A percentile compares a stretch with the other conserved stretches of the same genome.
Evolutionary conservation across 1,284 basidiomycete genomes (phyloP).

Genomic region (Sporisorium graminicola): DNA sequence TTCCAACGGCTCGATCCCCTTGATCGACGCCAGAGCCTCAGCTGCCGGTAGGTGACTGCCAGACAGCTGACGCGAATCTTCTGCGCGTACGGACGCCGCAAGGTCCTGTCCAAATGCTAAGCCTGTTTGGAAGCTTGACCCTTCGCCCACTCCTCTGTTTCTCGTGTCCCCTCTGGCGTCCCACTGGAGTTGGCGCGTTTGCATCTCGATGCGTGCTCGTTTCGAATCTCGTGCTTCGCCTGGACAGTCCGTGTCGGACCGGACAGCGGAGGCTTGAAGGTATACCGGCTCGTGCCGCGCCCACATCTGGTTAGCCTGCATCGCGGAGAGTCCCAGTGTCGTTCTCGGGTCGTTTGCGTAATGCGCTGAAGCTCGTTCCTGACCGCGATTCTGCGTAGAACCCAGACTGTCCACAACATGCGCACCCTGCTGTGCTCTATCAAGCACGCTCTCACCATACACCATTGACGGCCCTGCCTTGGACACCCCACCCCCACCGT

Average conservation of each 20-base stretch:
- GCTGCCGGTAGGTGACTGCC: background rate
- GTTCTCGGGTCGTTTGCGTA: background rate
- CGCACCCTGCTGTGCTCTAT: background rate
- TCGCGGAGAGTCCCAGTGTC: background rate
- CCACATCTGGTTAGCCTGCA: background rate
- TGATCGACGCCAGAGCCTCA: slow-evolving; percentile 21
- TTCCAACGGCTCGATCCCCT: slow-evolving; percentile 12
- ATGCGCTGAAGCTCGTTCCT: background rate
- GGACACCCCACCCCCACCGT: background rate
- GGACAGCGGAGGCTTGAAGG: background rate
- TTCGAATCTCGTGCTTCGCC: background rate
- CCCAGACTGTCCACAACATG: background rate
- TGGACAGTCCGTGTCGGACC: background rate
- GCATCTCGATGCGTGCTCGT: background rate
- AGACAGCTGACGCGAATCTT: background rate
- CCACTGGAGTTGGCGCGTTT: background rate
- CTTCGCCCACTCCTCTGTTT: background rate
- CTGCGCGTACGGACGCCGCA: background rate
- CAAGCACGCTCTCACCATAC: background rate
- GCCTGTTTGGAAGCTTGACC: background rate
- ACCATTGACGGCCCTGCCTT: background rate
- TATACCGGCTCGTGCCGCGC: background rate
- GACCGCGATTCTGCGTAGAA: background rate
- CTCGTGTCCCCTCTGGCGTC: background rate
- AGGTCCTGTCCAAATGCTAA: background rate